A percentile compares a stretch with the other conserved stretches of the same genome.
These are phyloP conservation scores for Metschnikowia hibisci DNA, from an alignment of 805 yeast genomes.

Conservation along the genomic window DNA sequence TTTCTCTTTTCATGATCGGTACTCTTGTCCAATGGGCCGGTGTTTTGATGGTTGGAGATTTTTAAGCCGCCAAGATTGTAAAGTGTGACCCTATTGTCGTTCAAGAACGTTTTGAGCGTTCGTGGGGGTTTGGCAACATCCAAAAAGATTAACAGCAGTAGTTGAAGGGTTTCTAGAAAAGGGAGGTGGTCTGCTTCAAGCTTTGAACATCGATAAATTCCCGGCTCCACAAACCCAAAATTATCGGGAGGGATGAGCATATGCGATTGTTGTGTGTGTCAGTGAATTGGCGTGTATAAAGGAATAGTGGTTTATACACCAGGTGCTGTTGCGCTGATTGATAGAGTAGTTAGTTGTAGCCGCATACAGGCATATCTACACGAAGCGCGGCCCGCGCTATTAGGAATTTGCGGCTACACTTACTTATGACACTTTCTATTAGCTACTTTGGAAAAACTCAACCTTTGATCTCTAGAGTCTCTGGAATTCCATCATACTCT, in stretches of 20 bases:
- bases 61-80: conserved; percentile 43
- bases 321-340: not conserved
- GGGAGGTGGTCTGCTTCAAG: conserved; percentile 73
- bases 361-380: too few relatives aligned
- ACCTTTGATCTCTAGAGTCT: conserved; percentile 18
- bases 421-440: not conserved
- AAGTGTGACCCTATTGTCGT: conserved; percentile 50
- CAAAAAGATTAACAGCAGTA: conserved; percentile 65
- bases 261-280: not conserved
- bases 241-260: conserved; percentile 93
- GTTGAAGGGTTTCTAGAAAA: conserved; percentile 67
- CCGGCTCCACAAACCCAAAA: conserved; percentile 87
- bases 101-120: conserved; percentile 61
- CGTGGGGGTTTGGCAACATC: conserved; percentile 86
- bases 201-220: conserved; percentile 74
- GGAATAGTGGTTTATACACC: too few relatives aligned
- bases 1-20: conserved; percentile 5
- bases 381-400: too few relatives aligned
- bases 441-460: not conserved
- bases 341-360: not conserved
- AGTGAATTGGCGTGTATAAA: not conserved
- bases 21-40: conserved; percentile 14
- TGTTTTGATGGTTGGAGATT: conserved; percentile 34
- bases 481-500: conserved; percentile 94
- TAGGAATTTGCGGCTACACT: not conserved